Conservation (phyloP, 305 asterid genomes). For the Fraxinus paxiana region DNA sequence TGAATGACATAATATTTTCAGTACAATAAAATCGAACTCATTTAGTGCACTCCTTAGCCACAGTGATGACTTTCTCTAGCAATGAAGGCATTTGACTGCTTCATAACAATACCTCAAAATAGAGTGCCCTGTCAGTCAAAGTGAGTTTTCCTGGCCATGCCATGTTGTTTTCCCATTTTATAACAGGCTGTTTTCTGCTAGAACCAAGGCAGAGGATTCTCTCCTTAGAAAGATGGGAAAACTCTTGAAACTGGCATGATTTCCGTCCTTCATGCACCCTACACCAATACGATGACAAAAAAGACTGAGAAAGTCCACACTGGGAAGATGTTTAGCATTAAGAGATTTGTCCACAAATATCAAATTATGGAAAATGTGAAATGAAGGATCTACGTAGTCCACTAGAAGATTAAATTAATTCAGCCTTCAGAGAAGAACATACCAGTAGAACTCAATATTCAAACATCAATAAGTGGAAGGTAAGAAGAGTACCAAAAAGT, state of each 20-base stretch:
- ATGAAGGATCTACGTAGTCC: not conserved
- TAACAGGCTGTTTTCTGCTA: slow-evolving; percentile 85
- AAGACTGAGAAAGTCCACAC: slow-evolving; percentile 4
- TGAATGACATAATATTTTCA: not conserved
- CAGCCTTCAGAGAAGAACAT: not conserved
- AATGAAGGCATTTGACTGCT: slow-evolving; percentile 16
- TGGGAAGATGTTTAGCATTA: not conserved
- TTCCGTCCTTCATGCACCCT: slow-evolving; percentile 90
- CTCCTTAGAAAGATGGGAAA: slow-evolving; percentile 43
- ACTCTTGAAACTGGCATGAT: slow-evolving; percentile 51
- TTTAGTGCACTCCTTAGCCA: not conserved
- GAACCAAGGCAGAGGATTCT: slow-evolving; percentile 71
- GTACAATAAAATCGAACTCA: not conserved
- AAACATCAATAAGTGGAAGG: not conserved
- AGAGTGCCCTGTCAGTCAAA: slow-evolving; percentile 77
- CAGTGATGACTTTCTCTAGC: slow-evolving; percentile 4
- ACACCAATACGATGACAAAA: slow-evolving; percentile 23
- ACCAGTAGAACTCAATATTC: not conserved
- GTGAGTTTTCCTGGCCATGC: slow-evolving; percentile 95
- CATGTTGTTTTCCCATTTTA: slow-evolving; percentile 84
- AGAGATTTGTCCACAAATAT: slow-evolving; percentile 2
- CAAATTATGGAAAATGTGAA: not conserved
- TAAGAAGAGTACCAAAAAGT: not conserved
- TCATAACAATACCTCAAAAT: slow-evolving; percentile 69
- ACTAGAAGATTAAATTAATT: not conserved